Conservation (phyloP, 2,329 filamentous ascomycete species). For the Corinectria fuckeliana region DNA sequence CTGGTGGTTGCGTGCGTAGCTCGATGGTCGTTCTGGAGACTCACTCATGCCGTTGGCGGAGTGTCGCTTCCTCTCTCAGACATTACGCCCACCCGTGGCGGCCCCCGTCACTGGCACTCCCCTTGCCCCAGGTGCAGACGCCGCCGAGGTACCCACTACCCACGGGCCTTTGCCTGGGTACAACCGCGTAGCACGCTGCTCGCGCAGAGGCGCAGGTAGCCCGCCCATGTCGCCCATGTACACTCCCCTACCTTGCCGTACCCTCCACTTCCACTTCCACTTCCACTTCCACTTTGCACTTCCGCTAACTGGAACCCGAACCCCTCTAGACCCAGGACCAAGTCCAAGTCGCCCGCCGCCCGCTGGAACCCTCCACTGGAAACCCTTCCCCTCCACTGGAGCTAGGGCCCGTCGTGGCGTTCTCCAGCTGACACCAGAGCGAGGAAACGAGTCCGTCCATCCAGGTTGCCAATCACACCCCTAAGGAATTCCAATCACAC, state of each 20-base stretch:
- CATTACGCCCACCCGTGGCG: conserved; percentile 23
- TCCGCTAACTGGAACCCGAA: conserved; percentile 14
- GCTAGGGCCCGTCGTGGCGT: conserved; percentile 38
- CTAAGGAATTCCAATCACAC: neutral
- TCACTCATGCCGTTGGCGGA: conserved; percentile 37
- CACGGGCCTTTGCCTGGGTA: neutral
- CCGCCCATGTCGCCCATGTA: conserved; percentile 7
- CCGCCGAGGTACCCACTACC: conserved; percentile 9
- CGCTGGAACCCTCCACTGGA: conserved; percentile 8
- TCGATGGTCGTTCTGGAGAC: conserved; percentile 33
- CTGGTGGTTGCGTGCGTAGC: conserved; percentile 38
- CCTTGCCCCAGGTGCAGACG: neutral
- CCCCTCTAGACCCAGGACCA: conserved; percentile 9
- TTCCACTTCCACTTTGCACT: conserved; percentile 5
- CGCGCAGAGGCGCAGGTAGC: neutral
- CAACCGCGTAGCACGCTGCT: neutral
- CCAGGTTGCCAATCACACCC: conserved; percentile 6
- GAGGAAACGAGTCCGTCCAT: conserved; percentile 4
- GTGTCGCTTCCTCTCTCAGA: conserved; percentile 36
- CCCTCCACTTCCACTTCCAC: conserved; percentile 6
- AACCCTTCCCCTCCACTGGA: conserved; percentile 23
- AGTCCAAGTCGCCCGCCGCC: conserved; percentile 13
- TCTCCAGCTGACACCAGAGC: conserved; percentile 38
- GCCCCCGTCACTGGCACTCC: conserved; percentile 9
- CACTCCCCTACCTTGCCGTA: neutral